phyloP scores from a whole-genome alignment of 2,329 filamentous ascomycete genomes.

The Ophiostoma sp. region DNA sequence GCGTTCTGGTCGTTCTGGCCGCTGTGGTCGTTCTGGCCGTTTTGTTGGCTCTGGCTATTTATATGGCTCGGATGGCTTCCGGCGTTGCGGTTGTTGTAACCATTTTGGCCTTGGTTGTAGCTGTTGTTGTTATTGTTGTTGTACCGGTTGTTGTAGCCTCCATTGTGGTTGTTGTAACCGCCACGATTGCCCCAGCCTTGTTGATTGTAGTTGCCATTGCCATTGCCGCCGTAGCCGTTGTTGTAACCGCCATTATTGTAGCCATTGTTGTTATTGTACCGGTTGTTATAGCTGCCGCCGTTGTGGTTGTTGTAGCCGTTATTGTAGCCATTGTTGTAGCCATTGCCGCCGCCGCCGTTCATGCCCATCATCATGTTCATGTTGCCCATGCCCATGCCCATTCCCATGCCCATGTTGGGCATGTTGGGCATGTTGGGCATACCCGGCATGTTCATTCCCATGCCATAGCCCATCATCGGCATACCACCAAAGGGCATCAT shows the following conservation, averaged over 20 bases:
- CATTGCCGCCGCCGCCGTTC: conserved; percentile 33
- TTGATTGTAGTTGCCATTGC: conserved; percentile 18
- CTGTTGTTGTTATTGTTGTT: neutral
- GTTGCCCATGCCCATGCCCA: conserved; percentile 36
- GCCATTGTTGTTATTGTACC: conserved; percentile 26
- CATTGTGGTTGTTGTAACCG: conserved; percentile 8
- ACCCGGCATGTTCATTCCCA: conserved; percentile 43
- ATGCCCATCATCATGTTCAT: conserved; percentile 34
- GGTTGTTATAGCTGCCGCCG: conserved; percentile 16
- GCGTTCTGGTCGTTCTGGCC: conserved; percentile 24
- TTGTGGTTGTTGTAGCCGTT: conserved; percentile 17
- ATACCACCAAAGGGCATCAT: conserved; percentile 20
- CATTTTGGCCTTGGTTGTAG: neutral
- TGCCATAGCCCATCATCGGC: conserved; percentile 24
- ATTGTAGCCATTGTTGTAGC: conserved; percentile 14
- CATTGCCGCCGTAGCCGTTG: conserved; percentile 21
- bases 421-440: conserved; percentile 31
- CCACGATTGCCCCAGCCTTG: conserved; percentile 10
- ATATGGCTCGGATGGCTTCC: neutral
- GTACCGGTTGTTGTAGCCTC: neutral
- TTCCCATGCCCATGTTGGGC: conserved; percentile 21
- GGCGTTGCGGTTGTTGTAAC: conserved; percentile 9
- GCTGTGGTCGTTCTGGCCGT: conserved; percentile 11
- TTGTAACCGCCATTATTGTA: conserved; percentile 15
- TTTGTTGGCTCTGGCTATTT: neutral